These are phyloP conservation scores for Teratosphaeria epicoccoides DNA, from an alignment of 2,329 filamentous ascomycete species.

Conservation along the genomic window DNA sequence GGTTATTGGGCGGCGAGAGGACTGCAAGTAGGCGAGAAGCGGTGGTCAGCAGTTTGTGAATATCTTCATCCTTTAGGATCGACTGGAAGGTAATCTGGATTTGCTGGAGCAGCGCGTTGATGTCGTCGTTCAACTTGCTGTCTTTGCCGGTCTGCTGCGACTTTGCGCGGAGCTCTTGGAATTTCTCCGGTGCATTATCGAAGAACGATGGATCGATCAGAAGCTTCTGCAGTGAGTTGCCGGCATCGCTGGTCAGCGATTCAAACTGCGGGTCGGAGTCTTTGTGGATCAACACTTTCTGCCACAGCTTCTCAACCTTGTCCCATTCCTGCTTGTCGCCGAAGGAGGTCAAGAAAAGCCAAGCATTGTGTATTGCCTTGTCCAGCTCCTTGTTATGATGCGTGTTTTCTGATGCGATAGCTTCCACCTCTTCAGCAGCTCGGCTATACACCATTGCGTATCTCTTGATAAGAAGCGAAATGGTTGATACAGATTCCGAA, in stretches of 20 bases:
- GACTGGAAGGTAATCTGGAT: conserved; percentile 56
- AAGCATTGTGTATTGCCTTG: conserved; percentile 66
- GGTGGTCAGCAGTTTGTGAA: conserved; percentile 58
- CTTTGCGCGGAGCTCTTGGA: conserved; percentile 48
- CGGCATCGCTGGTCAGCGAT: conserved; percentile 60
- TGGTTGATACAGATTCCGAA: conserved; percentile 69
- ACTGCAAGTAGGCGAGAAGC: conserved; percentile 56
- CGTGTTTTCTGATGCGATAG: conserved; percentile 58
- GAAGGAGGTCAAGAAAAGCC: conserved; percentile 69
- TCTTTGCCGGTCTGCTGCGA: conserved; percentile 50
- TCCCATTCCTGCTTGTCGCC: conserved; percentile 67
- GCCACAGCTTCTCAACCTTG: conserved; percentile 57
- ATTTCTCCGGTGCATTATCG: conserved; percentile 58
- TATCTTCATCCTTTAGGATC: conserved; percentile 59
- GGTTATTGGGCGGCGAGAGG: conserved; percentile 51
- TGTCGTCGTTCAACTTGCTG: conserved; percentile 58
- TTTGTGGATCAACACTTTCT: conserved; percentile 61
- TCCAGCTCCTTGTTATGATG: conserved; percentile 65
- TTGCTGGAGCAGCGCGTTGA: conserved; percentile 62
- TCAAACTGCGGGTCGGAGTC: conserved; percentile 76
- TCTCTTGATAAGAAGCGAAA: conserved; percentile 64
- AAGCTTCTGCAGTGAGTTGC: conserved; percentile 65
- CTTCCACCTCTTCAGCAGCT: conserved; percentile 55
- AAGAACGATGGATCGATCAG: conserved; percentile 81
- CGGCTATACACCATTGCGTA: conserved; percentile 71